Conservation (phyloP, 768 basidiomycete species). For the Coprinopsis marcescibilis region DNA sequence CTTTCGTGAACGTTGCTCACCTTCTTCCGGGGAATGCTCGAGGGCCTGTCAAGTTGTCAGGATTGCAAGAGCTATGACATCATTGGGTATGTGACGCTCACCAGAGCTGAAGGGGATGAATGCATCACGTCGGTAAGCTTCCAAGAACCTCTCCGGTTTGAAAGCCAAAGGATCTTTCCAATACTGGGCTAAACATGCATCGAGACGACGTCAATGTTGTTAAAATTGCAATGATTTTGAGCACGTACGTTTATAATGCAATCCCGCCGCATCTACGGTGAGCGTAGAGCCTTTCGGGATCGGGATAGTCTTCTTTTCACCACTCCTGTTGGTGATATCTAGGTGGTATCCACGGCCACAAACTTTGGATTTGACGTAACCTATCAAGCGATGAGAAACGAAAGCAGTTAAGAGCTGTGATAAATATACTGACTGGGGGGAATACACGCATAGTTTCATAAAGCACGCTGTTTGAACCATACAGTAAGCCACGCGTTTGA, state of each 20-base stretch:
- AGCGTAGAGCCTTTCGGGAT: constrained; percentile 38
- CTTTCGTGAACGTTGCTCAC: constrained; percentile 21
- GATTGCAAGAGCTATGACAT: constrained; percentile 8
- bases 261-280: constrained; percentile 29
- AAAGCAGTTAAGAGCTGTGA: background rate
- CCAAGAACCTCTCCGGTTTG: constrained; percentile 18
- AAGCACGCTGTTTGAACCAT: background rate
- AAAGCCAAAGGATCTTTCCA: constrained; percentile 40
- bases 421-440: constrained; percentile 30
- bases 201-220: too few species aligned
- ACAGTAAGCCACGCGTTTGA: background rate
- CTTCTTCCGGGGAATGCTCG: constrained; percentile 41
- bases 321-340: constrained; percentile 28
- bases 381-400: constrained; percentile 19
- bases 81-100: background rate
- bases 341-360: constrained; percentile 41
- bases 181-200: constrained; percentile 33
- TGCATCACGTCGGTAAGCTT: constrained; percentile 16
- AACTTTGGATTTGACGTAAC: constrained; percentile 37
- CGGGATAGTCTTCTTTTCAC: constrained; percentile 32
- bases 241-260: constrained; percentile 48
- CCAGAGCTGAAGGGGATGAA: constrained; percentile 20
- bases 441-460: constrained; percentile 1
- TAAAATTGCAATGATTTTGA: too few species aligned
- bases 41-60: too few species aligned